Evolutionary conservation across 2,329 filamentous ascomycete genomes (phyloP), one percentile per base, ranked within the genome.

Genomic region (Diaporthe vexans): DNA sequence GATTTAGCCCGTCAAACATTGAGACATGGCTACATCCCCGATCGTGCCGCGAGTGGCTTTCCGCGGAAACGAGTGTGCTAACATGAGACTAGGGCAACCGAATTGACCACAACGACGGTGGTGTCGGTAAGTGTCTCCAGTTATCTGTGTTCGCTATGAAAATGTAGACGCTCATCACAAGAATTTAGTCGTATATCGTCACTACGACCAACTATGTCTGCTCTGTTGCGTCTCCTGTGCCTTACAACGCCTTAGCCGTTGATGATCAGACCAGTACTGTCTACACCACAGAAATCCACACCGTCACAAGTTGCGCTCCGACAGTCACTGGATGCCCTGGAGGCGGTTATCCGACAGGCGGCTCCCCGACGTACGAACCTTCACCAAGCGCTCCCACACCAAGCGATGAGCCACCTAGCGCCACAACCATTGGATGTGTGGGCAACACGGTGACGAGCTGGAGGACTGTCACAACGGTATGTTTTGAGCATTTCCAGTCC

Each of bases 391-490:
- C 21, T 61, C 26, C 51, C 33, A 21, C 67, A 61, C 19, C 67
- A 21, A 65, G 61, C 21, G 57, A 37, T 19, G 67, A 35, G 24
- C 37, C 67, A n/a, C 40, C 46, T n/a, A 52, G 35, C 24, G 46
- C 10, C 7, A 72, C 57, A 19, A 72, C 70, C 9, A 56, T 72
- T 46, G 57, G 70, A 26, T 72, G 70, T 43, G 35, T 54, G 35
- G 70, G 46, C 10, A 63, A 65, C 15, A 43, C 70, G 4, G 70
- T 72, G 35, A 72, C 70, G 3, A 72, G 70, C 43, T 72, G 70
- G 70, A 72, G 54, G 35, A 72, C 57, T 6, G 48, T 72, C 35
- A 72, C 70, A 63, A 63, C 46, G 33, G 70, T 72, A 63, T 51
- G 57, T 33, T 56, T 43, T 56, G 6, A 37, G 11, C 10, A 29